Conservation (phyloP, 768 basidiomycete genomes). For the Lentinus brumalis region DNA sequence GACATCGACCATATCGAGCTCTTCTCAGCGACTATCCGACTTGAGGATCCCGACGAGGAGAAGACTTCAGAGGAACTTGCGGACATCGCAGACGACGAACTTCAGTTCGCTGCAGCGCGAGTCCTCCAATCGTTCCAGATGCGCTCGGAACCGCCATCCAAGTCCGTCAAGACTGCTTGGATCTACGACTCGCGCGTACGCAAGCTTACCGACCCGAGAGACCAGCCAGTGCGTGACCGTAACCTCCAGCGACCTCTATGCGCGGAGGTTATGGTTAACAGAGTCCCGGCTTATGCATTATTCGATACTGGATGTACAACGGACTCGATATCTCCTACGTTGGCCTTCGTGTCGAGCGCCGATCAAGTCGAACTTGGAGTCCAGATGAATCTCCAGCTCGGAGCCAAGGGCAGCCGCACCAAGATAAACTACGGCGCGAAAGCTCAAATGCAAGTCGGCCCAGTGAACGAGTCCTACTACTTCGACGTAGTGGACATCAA, state of each 20-base stretch:
- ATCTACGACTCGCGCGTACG: not conserved
- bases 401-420: conserved; percentile 33
- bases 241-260: not conserved
- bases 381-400: conserved; percentile 33
- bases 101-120: not conserved
- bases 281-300: conserved; percentile 20
- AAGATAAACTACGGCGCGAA: conserved; percentile 32
- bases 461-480: not conserved
- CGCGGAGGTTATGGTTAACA: conserved; percentile 7
- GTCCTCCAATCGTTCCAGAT: not conserved
- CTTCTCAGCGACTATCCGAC: not conserved
- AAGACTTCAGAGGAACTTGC: not conserved
- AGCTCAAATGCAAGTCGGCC: conserved; percentile 12
- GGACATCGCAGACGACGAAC: not conserved
- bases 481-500: conserved; percentile 10
- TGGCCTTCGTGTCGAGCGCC: conserved; percentile 19
- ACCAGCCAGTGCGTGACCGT: not conserved
- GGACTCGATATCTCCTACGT: conserved; percentile 26
- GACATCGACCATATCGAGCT: not conserved
- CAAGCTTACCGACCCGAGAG: not conserved
- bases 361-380: conserved; percentile 15
- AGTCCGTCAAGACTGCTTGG: not conserved
- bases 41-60: not conserved
- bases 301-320: conserved; percentile 30
- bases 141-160: not conserved